phyloP scores from a whole-genome alignment of 1,139 yeast species.

The Blastobotrys buckinghamii region DNA sequence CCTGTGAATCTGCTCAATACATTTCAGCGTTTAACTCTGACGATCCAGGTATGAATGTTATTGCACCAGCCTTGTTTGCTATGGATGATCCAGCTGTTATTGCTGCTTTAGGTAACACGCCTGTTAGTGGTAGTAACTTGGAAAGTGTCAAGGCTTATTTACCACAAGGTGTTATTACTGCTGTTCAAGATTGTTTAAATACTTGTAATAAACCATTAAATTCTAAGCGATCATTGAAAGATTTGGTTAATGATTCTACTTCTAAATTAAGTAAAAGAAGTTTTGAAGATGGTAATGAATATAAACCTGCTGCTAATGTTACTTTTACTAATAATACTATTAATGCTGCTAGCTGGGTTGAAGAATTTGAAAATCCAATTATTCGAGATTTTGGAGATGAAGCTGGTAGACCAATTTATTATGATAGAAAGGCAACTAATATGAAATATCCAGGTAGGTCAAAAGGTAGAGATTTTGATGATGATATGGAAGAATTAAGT shows the following conservation, averaged over 20 bases:
- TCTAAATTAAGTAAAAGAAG: background rate
- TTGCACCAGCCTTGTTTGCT: conserved; percentile 17
- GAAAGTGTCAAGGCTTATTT: conserved; percentile 13
- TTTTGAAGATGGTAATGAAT: background rate
- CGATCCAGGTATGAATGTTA: conserved; percentile 22
- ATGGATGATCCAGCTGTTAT: conserved; percentile 14
- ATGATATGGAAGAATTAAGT: background rate
- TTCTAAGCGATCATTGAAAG: background rate
- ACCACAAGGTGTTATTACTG: conserved; percentile 14
- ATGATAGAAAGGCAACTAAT: background rate
- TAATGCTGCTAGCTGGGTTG: background rate
- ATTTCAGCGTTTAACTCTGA: conserved; percentile 19
- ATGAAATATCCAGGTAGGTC: background rate
- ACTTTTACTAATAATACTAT: background rate
- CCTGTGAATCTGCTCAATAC: conserved; percentile 18
- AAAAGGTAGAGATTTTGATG: background rate
- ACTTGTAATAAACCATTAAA: conserved; percentile 6
- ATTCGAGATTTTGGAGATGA: background rate
- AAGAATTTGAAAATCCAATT: background rate
- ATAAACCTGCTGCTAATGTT: background rate
- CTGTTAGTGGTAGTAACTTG: conserved; percentile 13
- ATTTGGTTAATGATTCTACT: background rate
- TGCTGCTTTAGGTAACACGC: conserved; percentile 17
- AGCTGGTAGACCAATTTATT: background rate
- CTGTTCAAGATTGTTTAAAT: conserved; percentile 15